Conservation (phyloP, 2,329 filamentous ascomycete genomes). For the Penicillium digitatum region DNA sequence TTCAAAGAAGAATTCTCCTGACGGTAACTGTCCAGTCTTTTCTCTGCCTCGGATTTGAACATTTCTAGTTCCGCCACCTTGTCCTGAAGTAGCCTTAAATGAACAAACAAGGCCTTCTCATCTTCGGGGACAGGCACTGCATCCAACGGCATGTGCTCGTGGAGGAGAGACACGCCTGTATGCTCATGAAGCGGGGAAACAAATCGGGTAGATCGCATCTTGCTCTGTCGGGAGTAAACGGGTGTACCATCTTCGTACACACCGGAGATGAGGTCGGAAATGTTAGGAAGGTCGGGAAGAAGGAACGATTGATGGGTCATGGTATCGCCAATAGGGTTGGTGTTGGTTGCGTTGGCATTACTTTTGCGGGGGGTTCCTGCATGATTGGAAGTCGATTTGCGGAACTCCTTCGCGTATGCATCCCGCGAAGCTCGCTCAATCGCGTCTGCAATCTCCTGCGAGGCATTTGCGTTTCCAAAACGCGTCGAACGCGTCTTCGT, state of each 20-base stretch:
- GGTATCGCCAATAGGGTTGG: constrained; percentile 42
- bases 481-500: constrained; percentile 52
- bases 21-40: constrained; percentile 50
- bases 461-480: constrained; percentile 49
- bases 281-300: constrained; percentile 58
- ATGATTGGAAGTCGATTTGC: constrained; percentile 21
- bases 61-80: constrained; percentile 55
- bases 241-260: constrained; percentile 57
- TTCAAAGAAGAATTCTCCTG: constrained; percentile 51
- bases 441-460: constrained; percentile 39
- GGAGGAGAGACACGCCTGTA: constrained; percentile 30
- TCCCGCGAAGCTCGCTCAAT: constrained; percentile 39
- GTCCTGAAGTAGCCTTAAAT: constrained; percentile 56
- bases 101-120: constrained; percentile 61
- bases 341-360: constrained; percentile 26
- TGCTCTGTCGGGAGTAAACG: constrained; percentile 51
- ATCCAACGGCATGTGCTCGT: constrained; percentile 49
- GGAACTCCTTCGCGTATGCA: constrained; percentile 31
- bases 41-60: constrained; percentile 51
- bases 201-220: constrained; percentile 52
- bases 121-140: constrained; percentile 57
- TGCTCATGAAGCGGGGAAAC: constrained; percentile 44
- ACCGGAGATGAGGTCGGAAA: constrained; percentile 59
- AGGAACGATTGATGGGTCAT: constrained; percentile 58
- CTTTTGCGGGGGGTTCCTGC: constrained; percentile 23